A percentile compares a stretch with the other conserved stretches of the same genome.
phyloP scores from a whole-genome alignment of 345 rosid genomes.

The Ceriops zippeliana region DNA sequence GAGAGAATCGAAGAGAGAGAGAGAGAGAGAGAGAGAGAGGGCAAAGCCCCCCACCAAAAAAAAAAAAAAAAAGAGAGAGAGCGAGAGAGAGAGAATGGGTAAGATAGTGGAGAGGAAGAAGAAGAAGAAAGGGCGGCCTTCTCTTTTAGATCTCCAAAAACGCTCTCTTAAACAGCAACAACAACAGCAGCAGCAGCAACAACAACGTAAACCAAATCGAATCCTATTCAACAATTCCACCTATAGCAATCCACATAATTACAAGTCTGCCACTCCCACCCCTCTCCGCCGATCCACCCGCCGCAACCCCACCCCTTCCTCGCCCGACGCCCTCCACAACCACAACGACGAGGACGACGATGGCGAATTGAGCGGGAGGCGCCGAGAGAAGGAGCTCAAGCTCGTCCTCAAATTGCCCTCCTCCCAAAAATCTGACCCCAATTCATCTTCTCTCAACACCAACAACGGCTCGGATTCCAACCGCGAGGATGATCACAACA shows the following conservation, averaged over 20 bases:
- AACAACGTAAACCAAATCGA: slow-evolving; percentile 1
- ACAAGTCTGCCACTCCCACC: slow-evolving; percentile 37
- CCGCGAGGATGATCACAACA: slow-evolving; percentile 23
- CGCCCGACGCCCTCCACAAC: slow-evolving; percentile 2
- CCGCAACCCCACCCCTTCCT: slow-evolving; percentile 25
- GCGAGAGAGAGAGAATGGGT: slow-evolving; percentile 2
- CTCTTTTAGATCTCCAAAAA: slow-evolving; percentile 29
- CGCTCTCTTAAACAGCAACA: slow-evolving; percentile 18
- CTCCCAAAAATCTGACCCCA: slow-evolving; percentile 11
- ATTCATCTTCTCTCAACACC: slow-evolving; percentile 25
- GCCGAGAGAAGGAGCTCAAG: slow-evolving; percentile 22
- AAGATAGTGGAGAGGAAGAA: slow-evolving; percentile 19
- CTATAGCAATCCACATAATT: slow-evolving; percentile 25
- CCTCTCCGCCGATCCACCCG: slow-evolving; percentile 55
- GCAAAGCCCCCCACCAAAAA: slow-evolving; percentile 4
- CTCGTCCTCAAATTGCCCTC: slow-evolving; percentile 22
- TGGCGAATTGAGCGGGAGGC: slow-evolving; percentile 6
- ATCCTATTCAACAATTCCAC: slow-evolving; percentile 1
- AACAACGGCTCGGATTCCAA: slow-evolving; percentile 27
- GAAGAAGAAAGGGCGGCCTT: slow-evolving; percentile 36
- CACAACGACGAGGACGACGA: slow-evolving; percentile 8
- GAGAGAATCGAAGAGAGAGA: slow-evolving; percentile 22
- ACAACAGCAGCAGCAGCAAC: slow-evolving; percentile 3
- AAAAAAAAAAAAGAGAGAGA: not conserved
- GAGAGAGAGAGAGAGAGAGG: slow-evolving; percentile 21